Evolutionary conservation across 495 filamentous ascomycete genomes (phyloP), one percentile per base, ranked within the genome.

Genomic region (Neohortaea acidophila): DNA sequence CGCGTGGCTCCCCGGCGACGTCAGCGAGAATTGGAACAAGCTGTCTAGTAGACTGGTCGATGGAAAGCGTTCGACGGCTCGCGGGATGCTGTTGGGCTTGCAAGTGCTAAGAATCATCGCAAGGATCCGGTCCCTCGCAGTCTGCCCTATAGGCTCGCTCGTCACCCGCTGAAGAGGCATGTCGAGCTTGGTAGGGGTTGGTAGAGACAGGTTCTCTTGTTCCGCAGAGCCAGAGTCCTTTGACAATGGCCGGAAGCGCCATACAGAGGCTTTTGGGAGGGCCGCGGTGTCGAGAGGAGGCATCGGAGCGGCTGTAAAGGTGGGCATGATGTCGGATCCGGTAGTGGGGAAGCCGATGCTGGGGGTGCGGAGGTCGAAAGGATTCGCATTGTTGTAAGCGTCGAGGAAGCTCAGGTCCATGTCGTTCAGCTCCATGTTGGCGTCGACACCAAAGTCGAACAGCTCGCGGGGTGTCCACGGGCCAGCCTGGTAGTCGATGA

Each of bases 21-120:
- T 64, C 10, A 80, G 60, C 26, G 70, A 79, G 32, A 67, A 62
- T 34, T 79, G 73, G 11, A 77, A 68, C 34, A 77, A 56, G 11
- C 59, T 67, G 45, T 78, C 71, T 29, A 79, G 58, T 2, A 73
- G 45, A 24, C 73, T 68, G 0, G 64, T 61, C 2, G 70, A 69
- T 0, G 75, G 75, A 45, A 80, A 78, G 0, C 70, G 70, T 23
- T 68, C 65, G 21, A 73, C 64, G 4, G 73, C 67, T 2, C 63
- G 59, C 10, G 52, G 54, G 36, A 66, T 68, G 39, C 52, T 51
- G 37, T 49, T 49, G 32, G 63, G 55, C 21, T 65, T 61, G 47
- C 63, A 67, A 0, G 61, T 66, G 44, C 64, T 62, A 2, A 77
- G 50, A 17, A 76, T 65, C 39, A 76, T 64, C 9, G 66, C 68